Evolutionary conservation across 2,329 filamentous ascomycete species (phyloP).

Genomic region (Ceratocystis smalleyi): DNA sequence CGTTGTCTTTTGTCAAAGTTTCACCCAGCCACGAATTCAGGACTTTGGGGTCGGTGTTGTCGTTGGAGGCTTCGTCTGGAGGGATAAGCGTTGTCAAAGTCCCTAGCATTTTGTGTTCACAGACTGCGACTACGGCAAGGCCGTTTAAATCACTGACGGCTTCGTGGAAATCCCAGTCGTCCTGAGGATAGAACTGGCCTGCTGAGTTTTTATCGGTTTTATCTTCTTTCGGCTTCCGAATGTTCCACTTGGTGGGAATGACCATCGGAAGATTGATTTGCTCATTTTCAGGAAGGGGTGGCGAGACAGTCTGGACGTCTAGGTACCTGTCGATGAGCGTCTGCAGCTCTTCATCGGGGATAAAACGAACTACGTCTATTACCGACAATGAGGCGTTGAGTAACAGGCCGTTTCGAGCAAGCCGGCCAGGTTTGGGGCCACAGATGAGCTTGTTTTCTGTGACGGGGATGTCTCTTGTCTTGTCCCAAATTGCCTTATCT

Average conservation of each 20-base stretch:
- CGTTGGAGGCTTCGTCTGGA: neutral
- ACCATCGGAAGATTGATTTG: constrained; percentile 19
- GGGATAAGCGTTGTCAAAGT: constrained; percentile 18
- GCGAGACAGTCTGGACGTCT: constrained; percentile 13
- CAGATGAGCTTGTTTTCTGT: neutral
- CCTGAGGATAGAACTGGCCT: constrained; percentile 11
- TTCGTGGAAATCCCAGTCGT: constrained; percentile 18
- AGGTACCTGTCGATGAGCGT: constrained; percentile 18
- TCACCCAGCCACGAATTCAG: neutral
- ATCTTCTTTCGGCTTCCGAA: neutral
- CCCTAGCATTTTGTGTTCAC: constrained; percentile 19
- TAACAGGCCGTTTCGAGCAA: neutral
- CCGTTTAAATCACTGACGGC: constrained; percentile 23
- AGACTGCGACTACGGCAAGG: constrained; percentile 21
- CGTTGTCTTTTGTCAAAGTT: constrained; percentile 7
- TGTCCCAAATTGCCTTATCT: constrained; percentile 6
- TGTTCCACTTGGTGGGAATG: constrained; percentile 17
- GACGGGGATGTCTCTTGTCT: constrained; percentile 2
- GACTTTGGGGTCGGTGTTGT: neutral
- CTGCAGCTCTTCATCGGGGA: constrained; percentile 20
- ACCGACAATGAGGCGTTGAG: constrained; percentile 10
- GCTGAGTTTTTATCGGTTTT: neutral
- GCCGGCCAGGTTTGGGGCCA: constrained; percentile 7
- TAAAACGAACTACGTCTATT: constrained; percentile 20
- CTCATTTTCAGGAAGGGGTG: constrained; percentile 4